Conservation (phyloP, 2,329 filamentous ascomycete species). For the Setomelanomma holmii region DNA sequence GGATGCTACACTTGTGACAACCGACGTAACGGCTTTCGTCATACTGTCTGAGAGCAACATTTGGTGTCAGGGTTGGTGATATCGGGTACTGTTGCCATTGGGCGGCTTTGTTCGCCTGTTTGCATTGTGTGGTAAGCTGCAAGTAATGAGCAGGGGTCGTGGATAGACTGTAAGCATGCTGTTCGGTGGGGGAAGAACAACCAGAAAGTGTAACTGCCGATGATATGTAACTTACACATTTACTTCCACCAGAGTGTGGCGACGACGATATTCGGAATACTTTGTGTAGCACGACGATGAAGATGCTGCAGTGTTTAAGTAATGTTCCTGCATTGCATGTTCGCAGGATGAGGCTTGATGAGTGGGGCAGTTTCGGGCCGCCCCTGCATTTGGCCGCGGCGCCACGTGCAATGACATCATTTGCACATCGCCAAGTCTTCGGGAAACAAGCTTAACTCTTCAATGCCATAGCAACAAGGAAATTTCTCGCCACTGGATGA, state of each 20-base stretch:
- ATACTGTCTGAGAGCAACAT: neutral
- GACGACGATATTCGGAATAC: too few species aligned
- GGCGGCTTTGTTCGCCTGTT: constrained; percentile 9
- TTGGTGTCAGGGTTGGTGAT: neutral
- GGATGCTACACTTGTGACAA: constrained; percentile 1
- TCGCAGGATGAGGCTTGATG: neutral
- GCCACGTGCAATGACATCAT: constrained; percentile 30
- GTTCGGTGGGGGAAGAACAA: constrained; percentile 1
- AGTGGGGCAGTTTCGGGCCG: constrained; percentile 13
- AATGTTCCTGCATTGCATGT: constrained; percentile 1
- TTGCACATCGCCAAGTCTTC: too few species aligned
- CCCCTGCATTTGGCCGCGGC: constrained; percentile 21
- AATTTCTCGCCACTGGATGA: too few species aligned
- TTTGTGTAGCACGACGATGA: neutral
- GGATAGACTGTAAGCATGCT: neutral
- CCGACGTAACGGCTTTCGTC: constrained; percentile 13
- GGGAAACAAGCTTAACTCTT: constrained; percentile 20
- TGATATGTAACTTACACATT: too few species aligned
- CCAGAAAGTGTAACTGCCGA: constrained; percentile 7
- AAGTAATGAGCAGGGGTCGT: constrained; percentile 14
- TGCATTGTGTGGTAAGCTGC: constrained; percentile 1
- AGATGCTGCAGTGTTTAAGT: neutral
- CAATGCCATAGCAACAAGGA: too few species aligned
- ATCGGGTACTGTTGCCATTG: constrained; percentile 3
- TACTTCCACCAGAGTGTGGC: too few species aligned